These are phyloP conservation scores for Corniculantispora saksenae DNA, from an alignment of 2,329 filamentous ascomycete species.

Conservation along the genomic window DNA sequence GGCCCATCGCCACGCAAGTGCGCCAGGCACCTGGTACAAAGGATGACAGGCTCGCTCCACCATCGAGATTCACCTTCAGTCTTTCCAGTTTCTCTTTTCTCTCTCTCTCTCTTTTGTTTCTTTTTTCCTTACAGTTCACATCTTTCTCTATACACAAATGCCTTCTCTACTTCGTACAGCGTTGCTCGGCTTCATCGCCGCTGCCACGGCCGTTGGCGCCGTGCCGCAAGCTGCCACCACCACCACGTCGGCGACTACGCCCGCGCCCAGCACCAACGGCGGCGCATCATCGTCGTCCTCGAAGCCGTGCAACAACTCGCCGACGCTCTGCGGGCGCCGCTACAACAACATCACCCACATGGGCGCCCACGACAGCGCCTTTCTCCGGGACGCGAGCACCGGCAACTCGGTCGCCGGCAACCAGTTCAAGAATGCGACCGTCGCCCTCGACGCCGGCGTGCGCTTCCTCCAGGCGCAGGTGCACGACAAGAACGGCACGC, in stretches of 20 bases:
- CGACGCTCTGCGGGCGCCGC: constrained; percentile 65
- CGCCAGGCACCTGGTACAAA: background rate
- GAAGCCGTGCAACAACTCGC: constrained; percentile 77
- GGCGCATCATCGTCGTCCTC: constrained; percentile 18
- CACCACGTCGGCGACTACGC: background rate
- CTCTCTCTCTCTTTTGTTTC: background rate
- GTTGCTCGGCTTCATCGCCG: background rate
- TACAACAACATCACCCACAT: constrained; percentile 80
- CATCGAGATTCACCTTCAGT: background rate
- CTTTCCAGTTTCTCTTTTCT: background rate
- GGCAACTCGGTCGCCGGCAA: constrained; percentile 66
- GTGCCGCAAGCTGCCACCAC: constrained; percentile 7
- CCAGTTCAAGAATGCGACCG: constrained; percentile 72
- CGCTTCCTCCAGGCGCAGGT: constrained; percentile 72
- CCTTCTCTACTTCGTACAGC: background rate
- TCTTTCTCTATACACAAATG: no score
- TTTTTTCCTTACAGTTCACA: background rate
- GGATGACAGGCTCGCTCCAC: constrained; percentile 5
- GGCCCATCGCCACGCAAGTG: background rate
- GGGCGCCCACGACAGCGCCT: constrained; percentile 74
- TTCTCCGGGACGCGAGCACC: constrained; percentile 65
- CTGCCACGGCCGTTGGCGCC: constrained; percentile 8
- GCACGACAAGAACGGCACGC: constrained; percentile 59
- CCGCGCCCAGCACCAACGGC: background rate
- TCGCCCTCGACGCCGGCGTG: constrained; percentile 70